Evolutionary conservation across 352 stramenopile species (phyloP).

Genomic region (Phytophthora pistaciae): DNA sequence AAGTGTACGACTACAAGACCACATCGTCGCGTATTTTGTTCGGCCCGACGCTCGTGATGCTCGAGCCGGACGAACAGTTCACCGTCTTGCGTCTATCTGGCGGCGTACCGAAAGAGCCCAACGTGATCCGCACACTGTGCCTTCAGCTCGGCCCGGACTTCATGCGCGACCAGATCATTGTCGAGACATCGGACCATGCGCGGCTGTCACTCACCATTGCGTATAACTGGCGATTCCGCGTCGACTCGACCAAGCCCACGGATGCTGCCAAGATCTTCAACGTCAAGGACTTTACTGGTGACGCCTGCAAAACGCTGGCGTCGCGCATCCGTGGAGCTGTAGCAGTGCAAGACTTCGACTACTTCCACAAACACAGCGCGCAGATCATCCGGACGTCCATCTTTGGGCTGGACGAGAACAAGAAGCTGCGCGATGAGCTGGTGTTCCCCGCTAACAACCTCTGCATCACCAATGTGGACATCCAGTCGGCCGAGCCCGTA

Average conservation of each 20-base stretch:
- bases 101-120: conserved; percentile 77
- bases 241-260: conserved; percentile 55
- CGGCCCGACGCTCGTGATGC: conserved; percentile 81
- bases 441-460: conserved; percentile 82
- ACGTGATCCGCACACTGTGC: conserved; percentile 83
- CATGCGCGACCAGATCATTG: conserved; percentile 87
- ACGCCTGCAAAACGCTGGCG: conserved; percentile 84
- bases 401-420: conserved; percentile 69
- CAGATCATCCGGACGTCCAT: conserved; percentile 86
- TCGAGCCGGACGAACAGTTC: conserved; percentile 86
- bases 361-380: conserved; percentile 88
- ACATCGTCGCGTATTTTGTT: conserved; percentile 85
- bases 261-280: conserved; percentile 83
- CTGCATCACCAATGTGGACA: conserved; percentile 86
- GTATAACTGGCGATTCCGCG: conserved; percentile 88
- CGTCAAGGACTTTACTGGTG: conserved; percentile 84
- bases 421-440: conserved; percentile 63
- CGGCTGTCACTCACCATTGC: conserved; percentile 79
- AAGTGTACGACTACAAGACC: conserved; percentile 89
- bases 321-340: conserved; percentile 82
- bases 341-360: conserved; percentile 76
- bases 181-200: conserved; percentile 85
- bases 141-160: conserved; percentile 85
- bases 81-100: conserved; percentile 79
- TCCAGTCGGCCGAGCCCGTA: conserved; percentile 82